Conservation (phyloP, 1,284 basidiomycete species). For the Apiotrichum akiyoshidainum region DNA sequence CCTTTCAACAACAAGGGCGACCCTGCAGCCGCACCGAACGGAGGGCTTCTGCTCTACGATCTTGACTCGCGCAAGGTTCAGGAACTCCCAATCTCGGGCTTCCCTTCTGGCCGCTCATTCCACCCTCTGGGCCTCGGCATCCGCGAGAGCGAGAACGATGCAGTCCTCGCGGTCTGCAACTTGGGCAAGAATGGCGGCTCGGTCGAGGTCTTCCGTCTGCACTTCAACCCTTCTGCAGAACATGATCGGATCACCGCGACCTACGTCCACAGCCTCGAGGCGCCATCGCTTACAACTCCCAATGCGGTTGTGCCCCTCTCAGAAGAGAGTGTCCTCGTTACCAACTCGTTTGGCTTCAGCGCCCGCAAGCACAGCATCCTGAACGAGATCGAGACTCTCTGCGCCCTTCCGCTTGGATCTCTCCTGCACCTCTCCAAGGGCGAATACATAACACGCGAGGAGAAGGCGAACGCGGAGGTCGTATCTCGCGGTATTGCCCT, state of each 20-base stretch:
- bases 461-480: background rate
- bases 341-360: conserved; percentile 6
- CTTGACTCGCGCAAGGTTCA: background rate
- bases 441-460: conserved; percentile 1
- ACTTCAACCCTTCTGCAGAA: background rate
- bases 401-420: conserved; percentile 3
- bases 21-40: background rate
- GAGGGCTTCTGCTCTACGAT: conserved; percentile 1
- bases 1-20: conserved; percentile 5
- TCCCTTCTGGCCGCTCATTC: background rate
- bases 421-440: background rate
- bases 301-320: conserved; percentile 13
- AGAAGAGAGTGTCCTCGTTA: conserved; percentile 11
- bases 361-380: background rate
- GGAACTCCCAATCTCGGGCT: background rate
- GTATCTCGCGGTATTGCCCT: background rate
- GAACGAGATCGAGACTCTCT: conserved; percentile 3
- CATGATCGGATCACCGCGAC: background rate
- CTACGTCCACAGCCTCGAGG: conserved; percentile 1
- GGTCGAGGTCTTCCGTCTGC: conserved; percentile 13
- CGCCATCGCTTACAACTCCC: conserved; percentile 1
- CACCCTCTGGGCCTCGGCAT: conserved; percentile 12
- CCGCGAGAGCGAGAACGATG: background rate
- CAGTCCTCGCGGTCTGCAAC: conserved; percentile 12
- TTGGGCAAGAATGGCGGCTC: background rate